Evolutionary conservation across 495 filamentous ascomycete genomes (phyloP), one percentile per base, ranked within the genome.

Genomic region (Neurospora intermedia): DNA sequence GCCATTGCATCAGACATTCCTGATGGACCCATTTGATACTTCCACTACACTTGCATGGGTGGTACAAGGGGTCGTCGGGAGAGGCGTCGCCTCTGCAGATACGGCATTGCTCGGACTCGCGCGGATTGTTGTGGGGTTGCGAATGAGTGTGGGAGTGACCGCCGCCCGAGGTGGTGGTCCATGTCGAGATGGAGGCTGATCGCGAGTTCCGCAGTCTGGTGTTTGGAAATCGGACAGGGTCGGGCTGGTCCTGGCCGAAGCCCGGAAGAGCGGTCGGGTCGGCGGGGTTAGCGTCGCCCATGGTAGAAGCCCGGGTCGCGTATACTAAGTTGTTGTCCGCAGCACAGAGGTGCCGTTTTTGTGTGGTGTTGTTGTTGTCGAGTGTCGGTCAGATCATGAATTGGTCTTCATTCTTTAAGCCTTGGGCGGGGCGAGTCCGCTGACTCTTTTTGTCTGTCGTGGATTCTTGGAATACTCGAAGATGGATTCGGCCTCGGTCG

Each of bases 11-110:
- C 79, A 99, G 84, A 80, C 96, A 99, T 76, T 94, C 91, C 81
- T 99, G 96, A 83, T 99, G 96, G 70, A 99, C 96, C 78, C 92
- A 94, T 82, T 97, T 98, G 82, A 99, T 99, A 82, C 94, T 97
- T 18, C 96, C 96, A 78, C 93, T 97, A 84, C 96, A 99, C 84
- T 96, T 97, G 88, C 96, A 99, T 3, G 96, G 96, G 78, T 97
- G 94, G 86, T 97, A 99, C 43, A 99, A 86, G 66, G 93, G 93
- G 79, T 98, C 96, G 2, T 92, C 89, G n/a, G 87, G 80, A 0
- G 91, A 91, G 31, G 87, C 93, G 81, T 98, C 96, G 18, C 93
- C 93, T 73, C 97, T 87, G 82, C 96, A 99, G 83, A 99, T 98
- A 69, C 96, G 89, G 82, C 96, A 99, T 31, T 93, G 96, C 78